Evolutionary conservation across 106 monocot genomes (phyloP), one percentile per base, ranked within the genome.

Genomic region (Agapanthus africanus): DNA sequence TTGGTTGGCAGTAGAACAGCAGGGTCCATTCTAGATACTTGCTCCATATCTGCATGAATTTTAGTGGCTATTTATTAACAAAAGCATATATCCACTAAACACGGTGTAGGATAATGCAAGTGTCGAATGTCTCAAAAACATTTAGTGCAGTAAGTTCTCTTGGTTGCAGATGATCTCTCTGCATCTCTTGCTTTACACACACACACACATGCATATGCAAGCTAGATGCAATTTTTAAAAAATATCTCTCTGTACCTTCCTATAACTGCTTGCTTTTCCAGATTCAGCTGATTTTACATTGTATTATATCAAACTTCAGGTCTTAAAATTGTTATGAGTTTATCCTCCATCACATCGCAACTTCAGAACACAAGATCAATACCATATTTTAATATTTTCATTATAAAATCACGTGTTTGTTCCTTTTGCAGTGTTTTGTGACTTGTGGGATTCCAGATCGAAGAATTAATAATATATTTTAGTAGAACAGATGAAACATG

Each of bases 41-140:
- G 27, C 56, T 57, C 56, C 56, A 57, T 30, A 31, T 30, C 30
- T 30, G 27, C 13, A 11, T 57, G 56, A 9, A 11, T 57, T 57
- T 57, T 57, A 57, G 56, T 57, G 56, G 56, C 0, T 22, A 23
- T 26, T 54, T 54, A 7, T 54, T 57, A 31, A 30, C 30, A 31
- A 14, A 30, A 31, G 30, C 30, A 30, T 57, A 3, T n/a, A 10
- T 27, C 30, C 56, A 31, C 56, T 57, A 13, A 30, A 57, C 11
- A 11, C 56, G 31, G 56, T 57, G 56, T 57, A 31, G 30, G 56
- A 57, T 13, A 57, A 57, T 56, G 56, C 56, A 56, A 56, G 28
- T 27, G 56, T 11, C 51, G 5, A 23, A 51, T 22, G 51, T 51
- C 51, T 23, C 51, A 23, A 10, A 4, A n/a, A 51, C 51, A 5